These are phyloP conservation scores for Phtheirospermum japonicum DNA, from an alignment of 257 asterid species.

Conservation along the genomic window DNA sequence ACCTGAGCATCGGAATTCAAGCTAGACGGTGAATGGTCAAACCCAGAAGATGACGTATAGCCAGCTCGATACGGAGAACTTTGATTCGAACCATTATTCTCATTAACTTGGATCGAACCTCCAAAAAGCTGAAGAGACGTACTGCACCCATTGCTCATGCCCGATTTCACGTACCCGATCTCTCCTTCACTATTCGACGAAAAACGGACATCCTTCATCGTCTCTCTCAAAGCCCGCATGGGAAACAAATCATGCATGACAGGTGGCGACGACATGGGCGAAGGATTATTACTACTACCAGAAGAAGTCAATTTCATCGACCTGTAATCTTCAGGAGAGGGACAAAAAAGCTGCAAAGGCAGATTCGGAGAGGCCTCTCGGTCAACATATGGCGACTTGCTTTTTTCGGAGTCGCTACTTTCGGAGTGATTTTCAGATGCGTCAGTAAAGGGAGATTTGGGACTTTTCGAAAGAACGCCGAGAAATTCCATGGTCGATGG, in stretches of 20 bases:
- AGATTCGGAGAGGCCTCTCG: conserved; percentile 43
- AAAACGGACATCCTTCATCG: conserved; percentile 33
- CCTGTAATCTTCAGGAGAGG: conserved; percentile 59
- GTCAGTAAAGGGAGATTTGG: conserved; percentile 34
- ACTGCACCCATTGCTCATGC: conserved; percentile 38
- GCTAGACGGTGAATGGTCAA: conserved; percentile 81
- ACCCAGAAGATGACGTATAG: conserved; percentile 64
- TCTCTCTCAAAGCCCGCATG: conserved; percentile 47
- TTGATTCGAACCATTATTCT: conserved; percentile 48
- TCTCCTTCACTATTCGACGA: conserved; percentile 38
- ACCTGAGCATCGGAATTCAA: conserved; percentile 68
- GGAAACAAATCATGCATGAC: conserved; percentile 68
- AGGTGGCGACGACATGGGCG: conserved; percentile 69
- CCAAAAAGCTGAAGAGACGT: conserved; percentile 80
- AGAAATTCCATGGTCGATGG: conserved; percentile 76
- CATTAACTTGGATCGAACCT: conserved; percentile 40
- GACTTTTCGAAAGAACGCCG: conserved; percentile 58
- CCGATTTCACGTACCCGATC: conserved; percentile 35
- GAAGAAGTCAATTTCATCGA: conserved; percentile 54
- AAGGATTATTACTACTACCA: conserved; percentile 60
- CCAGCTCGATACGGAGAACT: conserved; percentile 58
- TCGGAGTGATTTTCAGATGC: conserved; percentile 41
- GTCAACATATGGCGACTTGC: conserved; percentile 51
- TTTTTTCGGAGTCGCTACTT: conserved; percentile 67
- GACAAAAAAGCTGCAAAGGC: conserved; percentile 56